Conservation (phyloP, 768 basidiomycete species). For the Cyclocybe cylindracea region DNA sequence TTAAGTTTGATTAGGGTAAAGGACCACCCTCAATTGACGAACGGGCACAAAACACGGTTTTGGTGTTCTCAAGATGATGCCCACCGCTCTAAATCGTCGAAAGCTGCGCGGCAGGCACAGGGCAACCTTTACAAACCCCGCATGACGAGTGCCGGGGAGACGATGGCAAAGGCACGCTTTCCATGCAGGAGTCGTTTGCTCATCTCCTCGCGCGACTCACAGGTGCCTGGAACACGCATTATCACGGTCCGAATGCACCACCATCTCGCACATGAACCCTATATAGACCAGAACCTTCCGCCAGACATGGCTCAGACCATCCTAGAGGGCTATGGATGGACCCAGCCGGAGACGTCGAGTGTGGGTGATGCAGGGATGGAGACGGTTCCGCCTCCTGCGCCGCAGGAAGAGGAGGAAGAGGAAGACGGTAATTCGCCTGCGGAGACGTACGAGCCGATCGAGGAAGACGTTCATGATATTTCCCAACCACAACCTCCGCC, state of each 20-base stretch:
- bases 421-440: neutral
- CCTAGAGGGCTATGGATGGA: constrained; percentile 31
- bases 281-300: constrained; percentile 38
- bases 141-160: constrained; percentile 35
- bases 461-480: neutral
- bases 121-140: constrained; percentile 31
- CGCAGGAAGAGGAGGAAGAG: constrained; percentile 10
- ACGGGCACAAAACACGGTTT: constrained; percentile 50
- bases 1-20: constrained; percentile 36
- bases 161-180: constrained; percentile 41
- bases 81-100: constrained; percentile 39
- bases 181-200: constrained; percentile 47
- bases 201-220: constrained; percentile 42
- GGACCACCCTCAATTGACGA: constrained; percentile 47
- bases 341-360: neutral
- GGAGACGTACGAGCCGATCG: neutral
- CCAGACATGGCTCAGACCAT: constrained; percentile 37
- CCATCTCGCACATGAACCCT: constrained; percentile 43
- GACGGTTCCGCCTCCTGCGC: neutral
- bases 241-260: constrained; percentile 48
- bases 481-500: neutral
- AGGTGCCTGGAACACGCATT: constrained; percentile 19
- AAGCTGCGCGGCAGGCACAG: constrained; percentile 27
- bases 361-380: neutral
- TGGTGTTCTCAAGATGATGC: constrained; percentile 55